A percentile compares a stretch with the other conserved stretches of the same genome.
phyloP scores from a whole-genome alignment of 805 yeast genomes.

The Tetrapisispora iriomotensis region DNA sequence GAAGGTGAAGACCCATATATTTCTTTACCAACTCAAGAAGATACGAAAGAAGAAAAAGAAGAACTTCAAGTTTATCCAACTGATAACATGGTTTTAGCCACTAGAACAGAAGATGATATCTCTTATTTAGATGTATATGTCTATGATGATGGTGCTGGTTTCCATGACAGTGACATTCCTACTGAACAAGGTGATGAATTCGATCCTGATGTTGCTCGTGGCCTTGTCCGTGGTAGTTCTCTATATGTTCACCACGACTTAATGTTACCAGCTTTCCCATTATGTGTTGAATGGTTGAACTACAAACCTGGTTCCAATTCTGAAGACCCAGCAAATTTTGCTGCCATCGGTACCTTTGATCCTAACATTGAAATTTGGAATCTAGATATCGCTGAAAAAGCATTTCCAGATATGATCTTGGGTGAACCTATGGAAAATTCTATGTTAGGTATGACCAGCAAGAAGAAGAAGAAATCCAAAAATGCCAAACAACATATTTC shows the following conservation, averaged over 20 bases:
- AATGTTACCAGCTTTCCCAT: conserved; percentile 94
- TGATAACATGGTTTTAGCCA: conserved; percentile 80
- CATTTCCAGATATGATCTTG: conserved; percentile 86
- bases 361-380: conserved; percentile 98
- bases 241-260: conserved; percentile 92
- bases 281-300: conserved; percentile 93
- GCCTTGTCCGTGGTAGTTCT: conserved; percentile 59
- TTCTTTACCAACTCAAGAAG: conserved; percentile 40
- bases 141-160: conserved; percentile 89
- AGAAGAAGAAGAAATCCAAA: conserved; percentile 45
- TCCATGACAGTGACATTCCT: conserved; percentile 56
- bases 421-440: conserved; percentile 59
- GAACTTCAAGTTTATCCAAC: conserved; percentile 83
- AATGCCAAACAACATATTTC: conserved; percentile 43
- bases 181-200: conserved; percentile 52
- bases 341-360: conserved; percentile 94
- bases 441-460: conserved; percentile 21
- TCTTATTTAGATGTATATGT: conserved; percentile 88
- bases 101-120: conserved; percentile 93
- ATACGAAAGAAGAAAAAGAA: conserved; percentile 62
- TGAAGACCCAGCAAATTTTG: conserved; percentile 69
- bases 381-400: conserved; percentile 82
- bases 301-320: conserved; percentile 49
- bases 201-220: conserved; percentile 69
- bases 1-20: conserved; percentile 36